These are phyloP conservation scores for Mucor velutinosus DNA, from an alignment of 371 early-diverging fungal genomes.

Conservation along the genomic window DNA sequence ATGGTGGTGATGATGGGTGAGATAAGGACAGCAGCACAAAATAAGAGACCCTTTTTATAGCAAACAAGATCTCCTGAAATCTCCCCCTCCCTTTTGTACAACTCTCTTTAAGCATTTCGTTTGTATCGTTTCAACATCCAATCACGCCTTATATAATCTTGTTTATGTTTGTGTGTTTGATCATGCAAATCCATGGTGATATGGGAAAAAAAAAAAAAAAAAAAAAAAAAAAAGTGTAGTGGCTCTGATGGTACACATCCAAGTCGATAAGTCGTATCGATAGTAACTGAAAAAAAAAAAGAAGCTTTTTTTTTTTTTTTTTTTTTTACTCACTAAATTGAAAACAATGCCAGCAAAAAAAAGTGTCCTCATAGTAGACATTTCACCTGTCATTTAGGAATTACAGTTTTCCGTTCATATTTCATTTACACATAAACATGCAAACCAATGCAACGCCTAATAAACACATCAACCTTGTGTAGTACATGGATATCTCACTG, in stretches of 20 bases:
- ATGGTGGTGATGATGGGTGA: background rate
- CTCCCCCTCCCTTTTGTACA: background rate
- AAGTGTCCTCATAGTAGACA: background rate
- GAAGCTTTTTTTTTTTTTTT: background rate
- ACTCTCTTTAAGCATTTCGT: background rate
- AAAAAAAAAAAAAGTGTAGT: background rate
- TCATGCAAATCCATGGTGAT: background rate
- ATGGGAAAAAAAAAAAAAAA: conserved; percentile 7
- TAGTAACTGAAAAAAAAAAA: background rate
- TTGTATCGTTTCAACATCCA: background rate
- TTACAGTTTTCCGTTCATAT: background rate
- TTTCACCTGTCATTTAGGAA: background rate
- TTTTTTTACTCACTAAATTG: background rate
- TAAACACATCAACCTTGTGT: background rate
- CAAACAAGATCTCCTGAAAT: background rate
- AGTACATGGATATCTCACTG: background rate
- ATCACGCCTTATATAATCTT: background rate
- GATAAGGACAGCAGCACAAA: background rate
- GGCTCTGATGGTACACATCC: background rate
- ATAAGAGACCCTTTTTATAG: conserved; percentile 4
- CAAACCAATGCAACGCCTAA: background rate
- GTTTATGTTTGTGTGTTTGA: background rate
- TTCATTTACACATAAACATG: background rate
- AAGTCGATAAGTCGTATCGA: background rate
- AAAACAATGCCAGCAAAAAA: background rate